Evolutionary conservation across 345 rosid species (phyloP), one percentile per base, ranked within the genome.

Genomic region (Salix purpurea): DNA sequence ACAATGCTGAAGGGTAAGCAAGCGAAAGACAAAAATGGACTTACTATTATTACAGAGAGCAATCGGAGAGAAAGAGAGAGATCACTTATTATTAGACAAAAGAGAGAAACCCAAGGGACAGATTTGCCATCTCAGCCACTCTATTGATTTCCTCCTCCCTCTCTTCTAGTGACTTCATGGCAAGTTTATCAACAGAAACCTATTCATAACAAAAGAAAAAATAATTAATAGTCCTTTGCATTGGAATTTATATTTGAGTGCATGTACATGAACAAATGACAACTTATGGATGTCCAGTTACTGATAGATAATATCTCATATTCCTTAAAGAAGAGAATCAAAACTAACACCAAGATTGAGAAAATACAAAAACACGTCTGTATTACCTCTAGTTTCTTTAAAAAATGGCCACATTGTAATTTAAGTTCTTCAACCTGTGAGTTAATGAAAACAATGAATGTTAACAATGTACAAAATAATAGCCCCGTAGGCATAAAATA

Each of bases 121-220:
- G 77, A 69, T 91, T 88, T 21, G 86, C 97, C 90, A 91, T 87
- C 85, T 93, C 94, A 56, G 86, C 93, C 16, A 91, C 85, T 85
- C 88, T 87, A 79, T 65, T 91, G 71, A 95, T 89, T 79, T 95
- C 99, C 78, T 84, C 90, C 77, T 89, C 89, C 83, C 97, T 88
- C 77, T 84, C 94, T 78, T 90, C 90, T 26, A 44, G 65, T 39
- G 97, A 91, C 78, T 81, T 86, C 79, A 91, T 90, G 71, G 99
- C 96, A 78, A 93, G 87, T 87, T 91, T 91, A 78, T 89, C 86
- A 40, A 91, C 99, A 75, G 97, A 92, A 71, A 93, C 90, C 98
- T 94, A 66, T 81, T 78, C 50, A 79, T 24, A 42, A 70, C 46
- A 23, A 78, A 79, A 2, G 16, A 48, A 40, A 68, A 69, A 23